These are phyloP conservation scores for Phytophthora capsici DNA, from an alignment of 352 stramenopile genomes.

Conservation along the genomic window DNA sequence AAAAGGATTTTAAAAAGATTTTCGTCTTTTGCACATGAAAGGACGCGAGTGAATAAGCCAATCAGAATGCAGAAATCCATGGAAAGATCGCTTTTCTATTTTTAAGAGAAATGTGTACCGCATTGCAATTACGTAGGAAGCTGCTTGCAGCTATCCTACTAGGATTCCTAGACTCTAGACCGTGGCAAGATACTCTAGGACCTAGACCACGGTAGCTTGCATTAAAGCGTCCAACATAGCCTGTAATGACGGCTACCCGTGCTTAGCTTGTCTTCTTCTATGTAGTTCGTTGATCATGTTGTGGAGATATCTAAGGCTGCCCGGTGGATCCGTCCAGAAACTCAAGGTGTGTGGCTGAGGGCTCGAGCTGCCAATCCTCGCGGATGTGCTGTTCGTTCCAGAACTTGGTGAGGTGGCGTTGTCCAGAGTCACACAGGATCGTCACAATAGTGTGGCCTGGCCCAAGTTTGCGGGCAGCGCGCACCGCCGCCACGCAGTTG, in stretches of 20 bases:
- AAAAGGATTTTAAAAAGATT: not conserved
- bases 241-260: too few relatives aligned
- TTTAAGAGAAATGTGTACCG: too few relatives aligned
- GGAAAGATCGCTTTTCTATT: constrained; percentile 39
- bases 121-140: too few relatives aligned
- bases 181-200: too few relatives aligned
- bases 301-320: constrained; percentile 50
- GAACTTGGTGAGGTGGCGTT: constrained; percentile 91
- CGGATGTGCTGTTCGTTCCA: constrained; percentile 83
- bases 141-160: too few relatives aligned
- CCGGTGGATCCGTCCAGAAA: constrained; percentile 76
- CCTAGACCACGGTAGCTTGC: too few relatives aligned
- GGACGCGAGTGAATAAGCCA: constrained; percentile 11
- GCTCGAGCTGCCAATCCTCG: constrained; percentile 68
- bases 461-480: constrained; percentile 73
- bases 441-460: constrained; percentile 87
- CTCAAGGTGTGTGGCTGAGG: constrained; percentile 61
- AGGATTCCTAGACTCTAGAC: too few relatives aligned
- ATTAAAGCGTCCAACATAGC: too few relatives aligned
- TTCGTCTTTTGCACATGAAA: too few relatives aligned
- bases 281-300: too few relatives aligned
- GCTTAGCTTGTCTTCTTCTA: too few relatives aligned
- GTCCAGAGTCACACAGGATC: constrained; percentile 89
- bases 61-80: constrained; percentile 32
- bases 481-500: constrained; percentile 87